These are phyloP conservation scores for Boletus vermiculosoides DNA, from an alignment of 768 basidiomycete species.

Conservation along the genomic window DNA sequence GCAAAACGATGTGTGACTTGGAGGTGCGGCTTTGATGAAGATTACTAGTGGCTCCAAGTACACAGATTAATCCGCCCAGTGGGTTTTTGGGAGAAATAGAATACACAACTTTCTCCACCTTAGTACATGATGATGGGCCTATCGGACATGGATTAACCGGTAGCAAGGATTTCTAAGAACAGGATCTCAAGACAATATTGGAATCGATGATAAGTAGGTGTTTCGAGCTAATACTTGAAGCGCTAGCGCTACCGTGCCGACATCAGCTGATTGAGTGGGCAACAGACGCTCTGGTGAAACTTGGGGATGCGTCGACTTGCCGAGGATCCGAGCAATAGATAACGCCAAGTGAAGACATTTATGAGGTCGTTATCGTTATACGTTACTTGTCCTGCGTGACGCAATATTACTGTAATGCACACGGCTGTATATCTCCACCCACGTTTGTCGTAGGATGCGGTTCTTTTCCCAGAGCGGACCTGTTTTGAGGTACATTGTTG, in stretches of 20 bases:
- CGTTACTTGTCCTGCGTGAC: too few relatives aligned
- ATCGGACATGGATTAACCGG: neutral
- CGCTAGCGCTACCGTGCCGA: neutral
- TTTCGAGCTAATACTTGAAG: neutral
- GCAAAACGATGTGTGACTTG: neutral
- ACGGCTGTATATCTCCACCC: conserved; percentile 6
- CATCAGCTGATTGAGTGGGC: neutral
- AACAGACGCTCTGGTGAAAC: neutral
- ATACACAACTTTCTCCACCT: neutral
- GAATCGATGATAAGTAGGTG: neutral
- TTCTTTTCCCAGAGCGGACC: conserved; percentile 12
- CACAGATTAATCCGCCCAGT: conserved; percentile 3
- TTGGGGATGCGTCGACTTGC: neutral
- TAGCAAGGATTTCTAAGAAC: neutral
- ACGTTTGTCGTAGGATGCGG: conserved; percentile 6
- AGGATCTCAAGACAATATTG: neutral
- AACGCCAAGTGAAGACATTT: conserved; percentile 1
- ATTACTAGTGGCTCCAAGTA: neutral
- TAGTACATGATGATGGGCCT: neutral
- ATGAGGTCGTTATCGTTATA: conserved; percentile 1
- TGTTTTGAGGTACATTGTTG: neutral
- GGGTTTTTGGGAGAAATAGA: neutral
- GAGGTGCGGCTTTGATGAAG: neutral
- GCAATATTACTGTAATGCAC: neutral
- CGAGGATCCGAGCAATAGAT: conserved; percentile 5